Evolutionary conservation across 2,329 filamentous ascomycete genomes (phyloP), one percentile per base, ranked within the genome.

Genomic region (Malbranchea cinnamomea): DNA sequence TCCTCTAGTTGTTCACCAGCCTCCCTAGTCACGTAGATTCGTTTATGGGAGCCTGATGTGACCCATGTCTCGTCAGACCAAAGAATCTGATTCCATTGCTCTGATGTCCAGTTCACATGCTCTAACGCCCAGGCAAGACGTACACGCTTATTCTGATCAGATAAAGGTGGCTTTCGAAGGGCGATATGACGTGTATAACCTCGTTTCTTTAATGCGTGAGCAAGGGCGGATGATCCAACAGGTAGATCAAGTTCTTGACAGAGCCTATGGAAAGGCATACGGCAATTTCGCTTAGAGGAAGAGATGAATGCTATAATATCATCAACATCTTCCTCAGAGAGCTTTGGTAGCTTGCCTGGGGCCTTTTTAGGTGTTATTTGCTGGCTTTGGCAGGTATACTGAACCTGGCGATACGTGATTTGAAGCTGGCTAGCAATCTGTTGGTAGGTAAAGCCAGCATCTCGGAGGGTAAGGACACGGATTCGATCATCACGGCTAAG

Each of bases 11-110:
- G 14, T 13, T 5, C 14, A 25, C 23, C 23, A 11, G 23, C 6
- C n/a, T 25, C 14, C 5, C 11, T 12, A 4, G 23, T 26, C 3
- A 26, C 10, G 12, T 15, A 26, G 13, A 26, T 26, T 26, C 9
- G 13, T 3, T 15, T 12, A 12, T 26, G 23, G 13, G 12, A 14
- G 4, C 23, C 23, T 3, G 23, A 26, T 4, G 23, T 26, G 4
- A 26, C 11, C 23, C 23, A 26, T 10, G 23, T 26, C 23, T 26
- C 23, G 9, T 26, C 23, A 4, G 23, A 14, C 23, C 23, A 26
- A 26, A 26, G 23, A 3, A 26, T 26, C n/a, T 4, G 4, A 4
- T 12, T 12, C 23, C 23, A 26, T 5, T 26, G 5, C 8, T 26
- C 23, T 6, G 9, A 8, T 14, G 23, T 26, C 23, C 23, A 26